Base-by-base conservation (phyloP, 139 green algal genomes). In the Chlorella vulgaris region DNA sequence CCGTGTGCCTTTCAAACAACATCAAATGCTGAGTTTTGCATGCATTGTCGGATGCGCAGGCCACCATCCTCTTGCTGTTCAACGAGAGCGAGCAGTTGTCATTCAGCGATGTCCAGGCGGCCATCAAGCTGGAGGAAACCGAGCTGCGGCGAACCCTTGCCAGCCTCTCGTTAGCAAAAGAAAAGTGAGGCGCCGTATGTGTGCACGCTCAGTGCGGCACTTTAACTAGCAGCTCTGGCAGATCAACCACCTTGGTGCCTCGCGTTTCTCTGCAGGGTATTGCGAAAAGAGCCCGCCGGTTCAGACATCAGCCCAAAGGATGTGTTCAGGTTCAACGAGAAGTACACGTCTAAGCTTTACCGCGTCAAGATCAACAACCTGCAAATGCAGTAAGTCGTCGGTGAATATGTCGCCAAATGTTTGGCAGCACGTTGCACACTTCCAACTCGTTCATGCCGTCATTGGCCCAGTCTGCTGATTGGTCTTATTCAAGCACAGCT, bases 281-380 rank as follows among this genome's bases (percentile, higher is more conserved):
- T 99, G 47, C 66, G 81, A 22, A 99, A 99, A 89, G 91, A 96
- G 69, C 93, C 94, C 69, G 94, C 96, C 78, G 89, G 93, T 0
- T 85, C 88, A 13, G 97, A 99, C 7, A 91, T 99, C 33, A 84
- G 88, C 0, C 90, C 95, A 24, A 61, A 26, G 4, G 97, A 99
- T 70, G 66, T 78, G 5, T 99, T 99, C 87, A 43, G 43, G 38
- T 97, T 97, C 91, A 97, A 98, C 78, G 68, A 50, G 0, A 88
- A 78, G 66, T 99, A 98, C 89, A 91, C 85, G 2, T 90, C 93
- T 28, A 83, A 81, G 43, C 87, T 97, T 66, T 98, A 93, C 87
- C 89, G 97, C 74, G 94, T 99, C 71, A 96, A 95, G 74, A 94
- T 99, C 89, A 99, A 99, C 90, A 83, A 84, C 42, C 97, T 99